phyloP scores from a whole-genome alignment of 352 stramenopile genomes.

The Phytophthora cactorum region DNA sequence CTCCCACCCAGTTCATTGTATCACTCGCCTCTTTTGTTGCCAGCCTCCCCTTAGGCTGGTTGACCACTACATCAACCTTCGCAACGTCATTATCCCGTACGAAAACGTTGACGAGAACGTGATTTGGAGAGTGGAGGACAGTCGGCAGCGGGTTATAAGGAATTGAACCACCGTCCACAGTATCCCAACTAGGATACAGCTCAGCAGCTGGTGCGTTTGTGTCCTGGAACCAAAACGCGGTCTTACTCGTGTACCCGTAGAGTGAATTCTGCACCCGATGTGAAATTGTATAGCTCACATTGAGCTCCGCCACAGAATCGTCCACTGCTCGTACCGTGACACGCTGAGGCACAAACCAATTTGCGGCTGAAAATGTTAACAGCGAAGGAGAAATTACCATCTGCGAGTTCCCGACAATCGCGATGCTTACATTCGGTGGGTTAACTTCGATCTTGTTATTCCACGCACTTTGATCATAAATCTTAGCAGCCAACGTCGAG shows the following conservation, averaged over 20 bases:
- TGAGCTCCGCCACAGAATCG: slow-evolving; percentile 49
- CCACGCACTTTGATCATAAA: slow-evolving; percentile 42
- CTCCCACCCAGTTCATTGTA: slow-evolving; percentile 56
- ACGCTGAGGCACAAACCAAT: slow-evolving; percentile 72
- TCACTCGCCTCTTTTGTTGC: slow-evolving; percentile 53
- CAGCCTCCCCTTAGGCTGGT: slow-evolving; percentile 44
- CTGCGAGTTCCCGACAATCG: slow-evolving; percentile 54
- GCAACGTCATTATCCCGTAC: slow-evolving; percentile 59
- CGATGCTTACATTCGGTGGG: slow-evolving; percentile 62
- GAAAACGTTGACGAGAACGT: slow-evolving; percentile 53
- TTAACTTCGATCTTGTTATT: not conserved
- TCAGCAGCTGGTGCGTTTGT: slow-evolving; percentile 25
- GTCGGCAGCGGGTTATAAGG: slow-evolving; percentile 72
- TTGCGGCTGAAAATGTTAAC: slow-evolving; percentile 62
- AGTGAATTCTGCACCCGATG: slow-evolving; percentile 60
- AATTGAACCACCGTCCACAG: slow-evolving; percentile 22
- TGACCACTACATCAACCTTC: slow-evolving; percentile 46
- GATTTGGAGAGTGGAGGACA: slow-evolving; percentile 52
- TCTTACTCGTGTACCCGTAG: slow-evolving; percentile 55
- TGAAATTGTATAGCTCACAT: slow-evolving; percentile 45
- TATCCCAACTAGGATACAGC: slow-evolving; percentile 38
- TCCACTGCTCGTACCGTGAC: slow-evolving; percentile 57
- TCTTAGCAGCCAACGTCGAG: slow-evolving; percentile 26
- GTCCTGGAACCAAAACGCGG: slow-evolving; percentile 64
- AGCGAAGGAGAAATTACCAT: slow-evolving; percentile 56